Evolutionary conservation across 2,329 filamentous ascomycete genomes (phyloP).

Genomic region (Hypoxylon sp.): DNA sequence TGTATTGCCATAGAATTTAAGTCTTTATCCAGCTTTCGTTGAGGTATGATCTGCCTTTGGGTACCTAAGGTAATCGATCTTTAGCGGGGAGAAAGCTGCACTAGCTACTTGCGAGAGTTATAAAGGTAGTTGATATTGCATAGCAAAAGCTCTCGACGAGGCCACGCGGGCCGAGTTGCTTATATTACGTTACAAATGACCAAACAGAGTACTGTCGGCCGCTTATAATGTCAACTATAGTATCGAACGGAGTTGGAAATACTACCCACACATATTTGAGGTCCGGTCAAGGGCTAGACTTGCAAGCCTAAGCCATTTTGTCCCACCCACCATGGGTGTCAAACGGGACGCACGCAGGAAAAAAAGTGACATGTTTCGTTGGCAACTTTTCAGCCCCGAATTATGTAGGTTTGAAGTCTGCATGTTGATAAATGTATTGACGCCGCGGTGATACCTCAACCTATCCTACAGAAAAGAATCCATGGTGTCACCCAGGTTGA

Average conservation of each 20-base stretch:
- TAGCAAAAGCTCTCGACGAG: not conserved
- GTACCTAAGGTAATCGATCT: slow-evolving; percentile 18
- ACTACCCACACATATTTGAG: slow-evolving; percentile 34
- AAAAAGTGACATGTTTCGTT: slow-evolving; percentile 38
- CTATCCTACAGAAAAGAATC: not conserved
- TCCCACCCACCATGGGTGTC: slow-evolving; percentile 32
- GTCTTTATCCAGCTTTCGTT: slow-evolving; percentile 42
- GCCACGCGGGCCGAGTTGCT: not conserved
- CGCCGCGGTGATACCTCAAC: slow-evolving; percentile 9
- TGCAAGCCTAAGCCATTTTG: slow-evolving; percentile 32
- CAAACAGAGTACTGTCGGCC: slow-evolving; percentile 21
- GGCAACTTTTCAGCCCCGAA: slow-evolving; percentile 29
- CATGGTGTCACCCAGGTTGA: not conserved
- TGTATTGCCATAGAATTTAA: slow-evolving; percentile 32
- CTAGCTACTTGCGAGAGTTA: slow-evolving; percentile 19
- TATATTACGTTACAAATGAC: slow-evolving; percentile 2
- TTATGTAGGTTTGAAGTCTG: slow-evolving; percentile 15
- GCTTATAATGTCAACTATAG: slow-evolving; percentile 30
- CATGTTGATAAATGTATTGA: slow-evolving; percentile 15
- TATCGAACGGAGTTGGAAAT: slow-evolving; percentile 29
- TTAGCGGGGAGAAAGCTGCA: slow-evolving; percentile 18
- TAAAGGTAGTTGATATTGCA: not conserved
- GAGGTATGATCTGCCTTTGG: too few species aligned
- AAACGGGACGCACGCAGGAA: not conserved
- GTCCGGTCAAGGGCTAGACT: slow-evolving; percentile 41